A percentile compares a stretch with the other conserved stretches of the same genome.
phyloP scores from a whole-genome alignment of 495 filamentous ascomycete genomes.

The Lophiostoma macrostomum region DNA sequence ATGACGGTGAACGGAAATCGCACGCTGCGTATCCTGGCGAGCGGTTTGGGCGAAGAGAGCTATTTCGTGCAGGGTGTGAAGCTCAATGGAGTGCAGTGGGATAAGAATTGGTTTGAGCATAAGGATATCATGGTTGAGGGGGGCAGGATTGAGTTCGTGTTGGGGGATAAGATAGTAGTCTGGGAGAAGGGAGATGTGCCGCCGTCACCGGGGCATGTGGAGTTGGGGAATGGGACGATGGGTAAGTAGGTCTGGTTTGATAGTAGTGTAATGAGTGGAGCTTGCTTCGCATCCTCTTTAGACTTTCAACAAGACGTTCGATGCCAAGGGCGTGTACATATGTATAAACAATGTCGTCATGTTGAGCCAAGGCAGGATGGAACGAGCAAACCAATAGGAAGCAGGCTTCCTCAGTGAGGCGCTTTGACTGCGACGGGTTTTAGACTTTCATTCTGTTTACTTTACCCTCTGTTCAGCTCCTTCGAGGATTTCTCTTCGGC shows the following conservation, averaged over 20 bases:
- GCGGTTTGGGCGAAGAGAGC: conserved; percentile 11
- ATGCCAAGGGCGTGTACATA: too few relatives aligned
- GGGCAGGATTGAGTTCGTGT: conserved; percentile 36
- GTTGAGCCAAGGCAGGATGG: too few relatives aligned
- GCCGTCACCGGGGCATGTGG: conserved; percentile 35
- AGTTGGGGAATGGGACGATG: background rate
- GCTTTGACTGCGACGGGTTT: too few relatives aligned
- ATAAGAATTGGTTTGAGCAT: conserved; percentile 35
- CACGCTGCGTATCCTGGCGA: conserved; percentile 30
- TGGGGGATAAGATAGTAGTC: conserved; percentile 22
- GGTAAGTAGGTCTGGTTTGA: background rate
- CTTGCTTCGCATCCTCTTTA: too few relatives aligned
- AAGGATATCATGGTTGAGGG: conserved; percentile 27
- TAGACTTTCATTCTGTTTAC: too few relatives aligned
- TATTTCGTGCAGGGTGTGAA: conserved; percentile 38
- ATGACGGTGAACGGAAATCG: conserved; percentile 28
- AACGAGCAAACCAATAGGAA: too few relatives aligned
- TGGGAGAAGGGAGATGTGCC: conserved; percentile 38
- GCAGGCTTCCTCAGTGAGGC: too few relatives aligned
- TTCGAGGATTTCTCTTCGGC: too few relatives aligned
- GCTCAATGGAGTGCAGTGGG: conserved; percentile 36
- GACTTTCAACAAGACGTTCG: too few relatives aligned
- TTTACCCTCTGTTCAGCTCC: too few relatives aligned
- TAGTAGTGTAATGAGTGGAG: too few relatives aligned
- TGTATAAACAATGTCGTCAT: too few relatives aligned